Base-by-base conservation (phyloP, 768 basidiomycete genomes). In the Daedaleopsis nitida region DNA sequence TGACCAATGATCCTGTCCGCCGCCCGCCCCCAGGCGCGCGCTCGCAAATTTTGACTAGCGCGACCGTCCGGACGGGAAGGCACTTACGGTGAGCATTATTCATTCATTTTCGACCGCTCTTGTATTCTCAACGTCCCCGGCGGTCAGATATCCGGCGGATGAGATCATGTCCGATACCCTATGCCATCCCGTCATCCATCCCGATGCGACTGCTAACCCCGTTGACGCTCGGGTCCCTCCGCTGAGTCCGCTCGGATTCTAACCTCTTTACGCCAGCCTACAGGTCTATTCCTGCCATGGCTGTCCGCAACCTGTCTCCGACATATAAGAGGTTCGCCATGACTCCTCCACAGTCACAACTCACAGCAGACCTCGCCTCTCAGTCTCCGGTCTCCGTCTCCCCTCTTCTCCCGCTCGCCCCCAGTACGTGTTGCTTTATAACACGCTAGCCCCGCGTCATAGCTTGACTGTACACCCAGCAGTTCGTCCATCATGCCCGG, bases 401-500 rank as follows among this genome's bases (percentile, higher is more conserved):
- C 42, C 35, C 45, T 27, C 23, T 19, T 7, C 24, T 32, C 39
- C 35, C 21, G 6, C 6, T 17, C 58, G 21, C 49, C 19, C 45
- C 19, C 37, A 54, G 59, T 58, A 59, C 52, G 47, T 42, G 11
- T 42, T 56, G 35, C 39, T 49, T 17, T 13, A 37, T 24, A 34
- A 42, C 5, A 9, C 4, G 27, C 39, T 5, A 21, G 4, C 34
- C 24, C 32, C 3, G 13, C 23, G 42, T 55, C 54, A 52, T 5
- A 58, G 17, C 35, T 32, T 51, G 50, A 35, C 21, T 12, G 1
- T 51, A 45, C 44, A 16, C 39, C 37, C 39, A 37, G 17, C 47
- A 58, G 53, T 53, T 55, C 17, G 38, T 49, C 39, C 59, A 66
- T 21, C 38, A 74, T 75, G 76, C 74, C 77, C 16, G 75, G 74